These are phyloP conservation scores for Alternaria tenuissima DNA, from an alignment of 2,329 filamentous ascomycete species.

Conservation along the genomic window DNA sequence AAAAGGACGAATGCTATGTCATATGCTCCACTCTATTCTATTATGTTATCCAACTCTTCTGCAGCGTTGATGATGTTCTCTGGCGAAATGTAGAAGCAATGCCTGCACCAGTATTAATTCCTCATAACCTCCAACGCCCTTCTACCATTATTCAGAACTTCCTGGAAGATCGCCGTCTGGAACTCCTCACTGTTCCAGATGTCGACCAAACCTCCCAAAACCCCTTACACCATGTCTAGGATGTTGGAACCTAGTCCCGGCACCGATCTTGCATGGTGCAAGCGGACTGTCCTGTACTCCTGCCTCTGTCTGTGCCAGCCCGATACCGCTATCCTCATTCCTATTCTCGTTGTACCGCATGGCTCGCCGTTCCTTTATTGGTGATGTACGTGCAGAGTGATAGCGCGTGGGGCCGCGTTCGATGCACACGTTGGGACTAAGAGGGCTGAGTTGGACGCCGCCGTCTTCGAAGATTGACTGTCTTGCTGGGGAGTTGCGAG, in stretches of 20 bases:
- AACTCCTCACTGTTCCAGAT: neutral
- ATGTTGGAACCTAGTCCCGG: constrained; percentile 21
- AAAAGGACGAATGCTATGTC: neutral
- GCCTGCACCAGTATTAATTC: neutral
- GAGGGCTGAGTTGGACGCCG: constrained; percentile 25
- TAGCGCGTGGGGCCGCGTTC: constrained; percentile 38
- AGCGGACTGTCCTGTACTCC: neutral
- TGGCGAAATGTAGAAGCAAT: neutral
- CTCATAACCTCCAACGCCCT: too few species aligned
- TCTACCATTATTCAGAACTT: neutral
- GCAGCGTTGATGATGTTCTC: neutral
- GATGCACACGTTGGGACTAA: constrained; percentile 44
- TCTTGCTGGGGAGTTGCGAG: neutral
- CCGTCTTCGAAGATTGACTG: constrained; percentile 10
- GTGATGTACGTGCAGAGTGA: constrained; percentile 8
- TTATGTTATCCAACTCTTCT: neutral
- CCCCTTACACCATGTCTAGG: neutral
- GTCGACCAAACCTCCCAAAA: neutral
- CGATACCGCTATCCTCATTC: constrained; percentile 4
- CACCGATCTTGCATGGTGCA: constrained; percentile 14
- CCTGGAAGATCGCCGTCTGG: neutral
- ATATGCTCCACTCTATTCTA: neutral
- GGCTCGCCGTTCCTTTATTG: neutral
- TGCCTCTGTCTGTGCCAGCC: neutral
- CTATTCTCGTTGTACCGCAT: neutral